Evolutionary conservation across 2,329 filamentous ascomycete species (phyloP).

Genomic region (Colletotrichum brevisporum): DNA sequence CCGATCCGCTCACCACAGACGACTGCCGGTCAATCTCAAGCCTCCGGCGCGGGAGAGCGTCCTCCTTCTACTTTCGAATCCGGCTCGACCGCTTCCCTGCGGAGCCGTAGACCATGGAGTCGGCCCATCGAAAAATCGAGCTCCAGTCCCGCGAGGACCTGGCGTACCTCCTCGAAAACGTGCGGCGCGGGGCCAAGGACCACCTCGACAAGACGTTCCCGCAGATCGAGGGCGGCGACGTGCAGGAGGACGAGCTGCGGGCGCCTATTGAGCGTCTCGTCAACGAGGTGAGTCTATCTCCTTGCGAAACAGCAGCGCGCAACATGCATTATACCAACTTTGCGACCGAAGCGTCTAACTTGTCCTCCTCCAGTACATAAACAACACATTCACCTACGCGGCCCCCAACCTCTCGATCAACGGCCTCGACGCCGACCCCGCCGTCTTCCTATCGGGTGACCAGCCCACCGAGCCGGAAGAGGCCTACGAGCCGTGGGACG

Average conservation of each 20-base stretch:
- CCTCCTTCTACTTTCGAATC: too few relatives aligned
- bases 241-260: constrained; percentile 68
- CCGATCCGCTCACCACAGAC: background rate
- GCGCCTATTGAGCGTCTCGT: constrained; percentile 72
- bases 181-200: constrained; percentile 76
- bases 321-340: background rate
- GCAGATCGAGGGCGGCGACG: constrained; percentile 62
- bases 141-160: constrained; percentile 83
- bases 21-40: background rate
- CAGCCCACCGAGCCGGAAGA: constrained; percentile 51
- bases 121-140: constrained; percentile 80
- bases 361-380: constrained; percentile 66
- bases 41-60: too few relatives aligned
- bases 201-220: constrained; percentile 79
- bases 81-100: too few relatives aligned
- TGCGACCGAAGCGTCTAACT: background rate
- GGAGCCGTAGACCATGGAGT: constrained; percentile 47
- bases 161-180: constrained; percentile 77
- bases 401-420: constrained; percentile 74
- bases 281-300: constrained; percentile 62
- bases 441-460: constrained; percentile 52
- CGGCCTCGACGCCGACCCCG: constrained; percentile 65
- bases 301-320: background rate
- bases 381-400: constrained; percentile 71
- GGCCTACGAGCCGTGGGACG: constrained; percentile 73